Evolutionary conservation across 352 stramenopile species (phyloP), one percentile per base, ranked within the genome.

Genomic region (Globisporangium ultimum): DNA sequence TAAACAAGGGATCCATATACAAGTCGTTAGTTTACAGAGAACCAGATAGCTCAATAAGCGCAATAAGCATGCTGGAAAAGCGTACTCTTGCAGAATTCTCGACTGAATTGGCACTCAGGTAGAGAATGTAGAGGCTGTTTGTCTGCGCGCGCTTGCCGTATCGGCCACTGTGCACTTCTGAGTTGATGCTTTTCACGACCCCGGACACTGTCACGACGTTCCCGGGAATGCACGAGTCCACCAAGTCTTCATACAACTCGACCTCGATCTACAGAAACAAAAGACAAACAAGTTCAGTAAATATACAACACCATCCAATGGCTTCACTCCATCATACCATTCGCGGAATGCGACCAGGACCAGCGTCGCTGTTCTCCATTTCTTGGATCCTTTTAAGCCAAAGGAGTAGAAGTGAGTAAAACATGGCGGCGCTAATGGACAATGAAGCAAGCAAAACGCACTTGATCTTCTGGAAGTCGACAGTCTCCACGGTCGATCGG

Each of bases 101-200:
- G 32, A 98, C 88, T 11, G 89, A 93, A 74, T 98, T 97, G 10
- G 81, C 96, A 42, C 89, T 82, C 6, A 99, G 74, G 61, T 98
- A 98, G 20, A 99, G 73, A 66, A 98, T 89, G 61, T 96, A 98
- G 4, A 98, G 89, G 51, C 86, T 96, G 13, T 88, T 97, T 21
- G 90, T 81, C 53, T 95, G 81, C n/a, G 91, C 93, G 18, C 86
- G 78, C 68, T 97, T 98, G 54, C 91, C 91, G 32, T 80, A 84
- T 46, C 80, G 78, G 47, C 95, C 92, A 53, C 78, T 88, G 28
- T 94, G 82, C 24, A 98, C 72, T 54, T 97, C 91, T n/a, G 90
- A 89, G 65, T 98, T 98, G 47, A 98, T 82, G 32, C 91, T 94
- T 63, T 97, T 95, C 7, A 99, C 93, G 53, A 98, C 80, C 0